Conservation (phyloP, 2,329 filamentous ascomycete genomes). For the Colletotrichum eremochloae region DNA sequence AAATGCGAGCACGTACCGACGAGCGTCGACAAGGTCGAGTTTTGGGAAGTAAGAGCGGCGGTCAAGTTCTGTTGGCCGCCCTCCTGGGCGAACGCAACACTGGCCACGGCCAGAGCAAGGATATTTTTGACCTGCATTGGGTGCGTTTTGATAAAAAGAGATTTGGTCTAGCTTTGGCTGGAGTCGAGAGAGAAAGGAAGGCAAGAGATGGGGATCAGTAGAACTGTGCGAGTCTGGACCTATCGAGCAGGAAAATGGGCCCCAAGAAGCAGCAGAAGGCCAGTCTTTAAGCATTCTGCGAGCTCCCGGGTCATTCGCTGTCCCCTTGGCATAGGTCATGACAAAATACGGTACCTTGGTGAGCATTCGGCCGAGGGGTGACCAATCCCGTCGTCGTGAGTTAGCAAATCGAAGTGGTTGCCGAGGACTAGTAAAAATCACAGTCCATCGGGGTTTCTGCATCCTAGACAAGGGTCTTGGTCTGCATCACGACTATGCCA, state of each 20-base stretch:
- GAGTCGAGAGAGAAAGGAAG: not conserved
- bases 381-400: conserved; percentile 27
- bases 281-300: conserved; percentile 29
- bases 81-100: conserved; percentile 42
- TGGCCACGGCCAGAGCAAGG: conserved; percentile 42
- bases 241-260: not conserved
- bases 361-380: not conserved
- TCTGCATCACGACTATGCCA: conserved; percentile 35
- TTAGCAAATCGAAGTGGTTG: conserved; percentile 31
- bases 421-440: conserved; percentile 17
- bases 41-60: conserved; percentile 46
- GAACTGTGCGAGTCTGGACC: not conserved
- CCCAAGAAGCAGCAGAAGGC: not conserved
- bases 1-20: conserved; percentile 37
- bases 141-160: not conserved
- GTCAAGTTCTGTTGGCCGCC: conserved; percentile 42
- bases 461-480: conserved; percentile 37
- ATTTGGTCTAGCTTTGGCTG: not conserved
- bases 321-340: conserved; percentile 12
- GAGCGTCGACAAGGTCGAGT: conserved; percentile 47
- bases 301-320: not conserved
- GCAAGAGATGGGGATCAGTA: not conserved
- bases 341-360: conserved; percentile 2
- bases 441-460: not conserved
- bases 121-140: conserved; percentile 41